Percentiles rank a stretch among this genome's conserved stretches.
These are phyloP conservation scores for Fusarium veterinarium DNA, from an alignment of 2,329 filamentous ascomycete genomes.

Conservation along the genomic window DNA sequence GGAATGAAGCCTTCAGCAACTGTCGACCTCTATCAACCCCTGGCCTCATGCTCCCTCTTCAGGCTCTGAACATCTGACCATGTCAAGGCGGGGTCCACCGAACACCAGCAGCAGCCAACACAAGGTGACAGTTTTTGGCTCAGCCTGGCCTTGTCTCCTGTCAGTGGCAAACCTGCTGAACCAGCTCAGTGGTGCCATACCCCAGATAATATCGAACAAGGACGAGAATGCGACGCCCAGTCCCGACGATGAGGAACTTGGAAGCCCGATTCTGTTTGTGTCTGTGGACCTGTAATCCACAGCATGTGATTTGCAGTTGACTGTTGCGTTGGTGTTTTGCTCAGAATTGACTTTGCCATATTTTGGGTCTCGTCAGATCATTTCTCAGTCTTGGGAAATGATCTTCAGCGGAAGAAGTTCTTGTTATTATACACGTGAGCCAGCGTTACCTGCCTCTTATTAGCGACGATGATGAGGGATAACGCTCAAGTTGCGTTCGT, in stretches of 20 bases:
- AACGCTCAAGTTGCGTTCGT: not conserved
- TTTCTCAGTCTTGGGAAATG: not conserved
- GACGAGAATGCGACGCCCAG: slow-evolving; percentile 20
- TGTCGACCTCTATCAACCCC: slow-evolving; percentile 21
- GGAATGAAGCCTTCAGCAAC: slow-evolving; percentile 10
- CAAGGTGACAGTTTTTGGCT: not conserved
- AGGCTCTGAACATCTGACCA: slow-evolving; percentile 37
- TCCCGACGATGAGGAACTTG: slow-evolving; percentile 19
- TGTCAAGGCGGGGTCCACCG: slow-evolving; percentile 32
- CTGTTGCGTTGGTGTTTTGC: not conserved
- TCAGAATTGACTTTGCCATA: not conserved
- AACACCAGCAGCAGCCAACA: slow-evolving; percentile 11
- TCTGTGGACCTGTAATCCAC: not conserved
- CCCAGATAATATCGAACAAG: slow-evolving; percentile 38
- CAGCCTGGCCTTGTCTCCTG: not conserved
- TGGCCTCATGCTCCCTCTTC: slow-evolving; percentile 36
- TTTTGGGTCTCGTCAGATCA: not conserved
- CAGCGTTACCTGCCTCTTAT: not conserved
- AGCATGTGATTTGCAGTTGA: slow-evolving; percentile 13
- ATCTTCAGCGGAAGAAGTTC: not conserved
- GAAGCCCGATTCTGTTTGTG: not conserved
- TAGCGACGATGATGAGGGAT: not conserved
- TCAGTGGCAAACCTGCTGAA: slow-evolving; percentile 21
- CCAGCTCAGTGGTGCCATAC: slow-evolving; percentile 36
- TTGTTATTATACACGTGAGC: not conserved